phyloP scores from a whole-genome alignment of 805 yeast species.

The Monosporozyma aquatica region DNA sequence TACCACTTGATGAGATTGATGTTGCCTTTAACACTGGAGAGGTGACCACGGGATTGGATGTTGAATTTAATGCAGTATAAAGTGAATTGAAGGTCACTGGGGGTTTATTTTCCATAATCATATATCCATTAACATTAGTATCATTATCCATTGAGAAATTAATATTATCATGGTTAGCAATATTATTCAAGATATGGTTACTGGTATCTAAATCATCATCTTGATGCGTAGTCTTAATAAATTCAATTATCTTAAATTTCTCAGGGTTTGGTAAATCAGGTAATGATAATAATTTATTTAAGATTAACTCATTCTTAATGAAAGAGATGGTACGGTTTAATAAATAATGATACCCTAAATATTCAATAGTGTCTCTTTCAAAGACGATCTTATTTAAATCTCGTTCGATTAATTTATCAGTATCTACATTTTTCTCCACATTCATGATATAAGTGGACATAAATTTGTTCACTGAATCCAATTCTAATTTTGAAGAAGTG shows the following conservation, averaged over 20 bases:
- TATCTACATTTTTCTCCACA: conserved; percentile 9
- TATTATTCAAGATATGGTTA: too few species aligned
- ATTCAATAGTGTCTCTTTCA: conserved; percentile 9
- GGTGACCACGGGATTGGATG: background rate
- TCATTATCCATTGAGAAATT: background rate
- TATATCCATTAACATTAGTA: background rate
- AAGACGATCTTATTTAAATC: conserved; percentile 13
- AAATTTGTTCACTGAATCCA: conserved; percentile 10
- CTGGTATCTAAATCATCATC: too few species aligned
- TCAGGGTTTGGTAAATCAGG: conserved; percentile 6
- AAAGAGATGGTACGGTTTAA: conserved; percentile 7
- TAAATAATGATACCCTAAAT: conserved; percentile 12
- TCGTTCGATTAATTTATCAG: conserved; percentile 10
- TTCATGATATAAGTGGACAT: conserved; percentile 13
- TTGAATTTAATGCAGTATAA: background rate
- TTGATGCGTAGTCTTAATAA: conserved; percentile 5
- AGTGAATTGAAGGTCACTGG: background rate
- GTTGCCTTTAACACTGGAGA: background rate
- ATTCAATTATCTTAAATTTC: conserved; percentile 11
- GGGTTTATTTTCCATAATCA: background rate
- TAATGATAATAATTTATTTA: conserved; percentile 10
- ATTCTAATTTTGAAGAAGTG: conserved; percentile 4
- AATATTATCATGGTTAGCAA: background rate
- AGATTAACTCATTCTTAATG: conserved; percentile 12
- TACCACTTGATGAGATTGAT: background rate